phyloP scores from a whole-genome alignment of 139 green algal species.

The Coelastrella sp. region DNA sequence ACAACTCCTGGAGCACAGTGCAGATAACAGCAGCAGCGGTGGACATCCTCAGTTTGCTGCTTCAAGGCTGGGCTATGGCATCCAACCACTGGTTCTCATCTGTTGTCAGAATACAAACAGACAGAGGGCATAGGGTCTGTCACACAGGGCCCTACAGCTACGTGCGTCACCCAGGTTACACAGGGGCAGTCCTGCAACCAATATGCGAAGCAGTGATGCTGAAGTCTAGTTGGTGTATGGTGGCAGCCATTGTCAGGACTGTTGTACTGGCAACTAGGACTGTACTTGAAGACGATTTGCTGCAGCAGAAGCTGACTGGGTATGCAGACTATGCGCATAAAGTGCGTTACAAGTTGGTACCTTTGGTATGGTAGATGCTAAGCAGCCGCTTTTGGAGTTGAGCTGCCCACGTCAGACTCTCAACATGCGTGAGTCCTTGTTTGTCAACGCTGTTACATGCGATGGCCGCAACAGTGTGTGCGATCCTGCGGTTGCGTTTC shows the following conservation, averaged over 20 bases:
- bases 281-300: not conserved
- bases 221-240: not conserved
- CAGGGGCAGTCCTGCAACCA: not conserved
- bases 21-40: not conserved
- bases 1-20: not conserved
- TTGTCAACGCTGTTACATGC: no score
- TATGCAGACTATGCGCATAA: slow-evolving; percentile 2
- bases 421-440: no score
- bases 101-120: slow-evolving; percentile 32
- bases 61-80: not conserved
- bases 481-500: no score
- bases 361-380: not conserved
- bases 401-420: no score
- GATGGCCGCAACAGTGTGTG: no score
- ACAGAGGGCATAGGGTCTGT: slow-evolving; percentile 3
- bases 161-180: slow-evolving; percentile 1
- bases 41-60: not conserved
- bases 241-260: not conserved
- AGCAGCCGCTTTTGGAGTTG: no score
- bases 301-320: slow-evolving; percentile 17
- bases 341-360: not conserved
- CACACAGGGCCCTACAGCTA: not conserved
- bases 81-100: slow-evolving; percentile 26
- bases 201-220: slow-evolving; percentile 10
- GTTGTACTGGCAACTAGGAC: not conserved